Percentiles rank a stretch among this genome's conserved stretches.
phyloP scores from a whole-genome alignment of 2,329 filamentous ascomycete genomes.

The Fusarium verrucosum region DNA sequence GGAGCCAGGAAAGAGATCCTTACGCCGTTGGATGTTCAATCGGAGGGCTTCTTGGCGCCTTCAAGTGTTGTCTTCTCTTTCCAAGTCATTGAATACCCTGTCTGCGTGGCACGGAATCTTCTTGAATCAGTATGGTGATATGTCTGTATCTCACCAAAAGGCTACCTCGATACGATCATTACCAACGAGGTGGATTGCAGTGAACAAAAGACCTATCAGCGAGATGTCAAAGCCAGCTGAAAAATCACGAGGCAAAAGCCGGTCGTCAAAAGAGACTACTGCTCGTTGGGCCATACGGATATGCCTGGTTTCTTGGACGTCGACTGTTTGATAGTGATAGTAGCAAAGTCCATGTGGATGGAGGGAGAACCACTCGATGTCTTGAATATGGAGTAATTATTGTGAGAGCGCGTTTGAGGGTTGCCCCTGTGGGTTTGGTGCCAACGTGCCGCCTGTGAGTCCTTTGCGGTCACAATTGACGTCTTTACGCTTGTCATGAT shows the following conservation, averaged over 20 bases:
- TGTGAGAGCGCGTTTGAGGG: conserved; percentile 13
- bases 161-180: not conserved
- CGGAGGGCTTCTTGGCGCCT: conserved; percentile 1
- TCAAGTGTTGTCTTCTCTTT: conserved; percentile 3
- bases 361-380: conserved; percentile 29
- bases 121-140: not conserved
- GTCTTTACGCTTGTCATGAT: not conserved
- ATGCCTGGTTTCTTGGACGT: conserved; percentile 5
- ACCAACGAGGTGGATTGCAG: not conserved
- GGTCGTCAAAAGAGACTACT: not conserved
- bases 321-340: not conserved
- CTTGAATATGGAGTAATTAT: conserved; percentile 15
- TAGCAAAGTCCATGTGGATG: conserved; percentile 7
- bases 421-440: not conserved
- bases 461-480: not conserved
- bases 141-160: not conserved
- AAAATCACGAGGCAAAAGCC: not conserved
- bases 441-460: not conserved
- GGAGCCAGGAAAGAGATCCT: conserved; percentile 22
- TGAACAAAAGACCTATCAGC: not conserved
- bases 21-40: not conserved
- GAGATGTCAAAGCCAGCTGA: not conserved
- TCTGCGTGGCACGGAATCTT: conserved; percentile 1
- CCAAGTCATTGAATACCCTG: not conserved
- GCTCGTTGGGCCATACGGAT: conserved; percentile 11